A percentile compares a stretch with the other conserved stretches of the same genome.
These are phyloP conservation scores for Myxozyma neotropica DNA, from an alignment of 805 yeast genomes.

Conservation along the genomic window DNA sequence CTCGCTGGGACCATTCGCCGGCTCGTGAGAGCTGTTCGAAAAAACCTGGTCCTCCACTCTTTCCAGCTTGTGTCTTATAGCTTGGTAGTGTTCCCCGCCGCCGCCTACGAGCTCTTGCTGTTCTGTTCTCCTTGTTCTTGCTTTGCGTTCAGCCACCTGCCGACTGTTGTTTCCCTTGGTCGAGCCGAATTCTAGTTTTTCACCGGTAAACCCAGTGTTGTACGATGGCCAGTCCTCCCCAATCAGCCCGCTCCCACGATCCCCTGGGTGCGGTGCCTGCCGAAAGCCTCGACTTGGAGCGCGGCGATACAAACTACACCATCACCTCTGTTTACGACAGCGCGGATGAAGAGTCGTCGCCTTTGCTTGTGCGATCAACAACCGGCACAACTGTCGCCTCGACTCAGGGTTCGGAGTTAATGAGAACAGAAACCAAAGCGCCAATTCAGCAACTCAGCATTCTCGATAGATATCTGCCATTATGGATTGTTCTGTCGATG, in stretches of 20 bases:
- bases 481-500: slow-evolving; percentile 39
- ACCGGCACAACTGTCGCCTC: slow-evolving; percentile 15
- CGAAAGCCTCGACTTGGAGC: slow-evolving; percentile 23
- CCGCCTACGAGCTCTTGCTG: too few relatives aligned
- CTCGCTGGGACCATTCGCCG: background rate
- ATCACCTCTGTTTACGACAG: slow-evolving; percentile 18
- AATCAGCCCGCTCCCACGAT: slow-evolving; percentile 6
- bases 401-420: slow-evolving; percentile 3
- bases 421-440: slow-evolving; percentile 24
- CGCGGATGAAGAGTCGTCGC: slow-evolving; percentile 22
- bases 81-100: too few relatives aligned
- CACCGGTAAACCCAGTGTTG: too few relatives aligned
- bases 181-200: too few relatives aligned
- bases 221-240: slow-evolving; percentile 4
- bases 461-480: slow-evolving; percentile 36
- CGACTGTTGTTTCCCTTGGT: too few relatives aligned
- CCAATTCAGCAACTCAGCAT: slow-evolving; percentile 30
- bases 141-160: too few relatives aligned
- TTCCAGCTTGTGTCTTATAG: background rate
- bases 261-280: slow-evolving; percentile 23
- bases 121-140: too few relatives aligned
- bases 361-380: slow-evolving; percentile 22
- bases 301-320: slow-evolving; percentile 22
- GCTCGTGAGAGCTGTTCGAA: background rate
- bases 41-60: background rate